These are phyloP conservation scores for Rhizopogon sp. DNA, from an alignment of 768 basidiomycete species.

Conservation along the genomic window DNA sequence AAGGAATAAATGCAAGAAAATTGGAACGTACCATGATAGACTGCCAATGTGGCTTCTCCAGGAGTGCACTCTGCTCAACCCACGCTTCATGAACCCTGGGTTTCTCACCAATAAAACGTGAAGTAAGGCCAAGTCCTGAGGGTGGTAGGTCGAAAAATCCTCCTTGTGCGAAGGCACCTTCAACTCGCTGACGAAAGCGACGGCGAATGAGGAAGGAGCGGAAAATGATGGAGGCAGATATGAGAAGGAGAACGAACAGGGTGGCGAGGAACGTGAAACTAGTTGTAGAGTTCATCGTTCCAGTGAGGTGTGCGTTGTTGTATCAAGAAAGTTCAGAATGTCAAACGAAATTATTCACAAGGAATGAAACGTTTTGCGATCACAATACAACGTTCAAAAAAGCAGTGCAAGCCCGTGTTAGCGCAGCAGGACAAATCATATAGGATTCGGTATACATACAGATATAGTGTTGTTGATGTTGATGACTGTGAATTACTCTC, in stretches of 20 bases:
- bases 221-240: conserved; percentile 60
- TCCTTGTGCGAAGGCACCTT: conserved; percentile 50
- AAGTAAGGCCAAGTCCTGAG: conserved; percentile 14
- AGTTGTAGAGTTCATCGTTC: conserved; percentile 9
- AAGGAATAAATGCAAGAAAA: not conserved
- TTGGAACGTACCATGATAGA: conserved; percentile 39
- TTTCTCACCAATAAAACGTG: conserved; percentile 39
- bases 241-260: conserved; percentile 58
- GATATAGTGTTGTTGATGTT: conserved; percentile 22
- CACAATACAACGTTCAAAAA: not conserved
- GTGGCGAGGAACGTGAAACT: conserved; percentile 74
- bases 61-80: conserved; percentile 26
- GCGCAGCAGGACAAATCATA: conserved; percentile 2
- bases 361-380: not conserved
- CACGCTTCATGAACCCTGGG: conserved; percentile 49
- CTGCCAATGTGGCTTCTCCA: conserved; percentile 32
- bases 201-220: conserved; percentile 59
- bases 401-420: conserved; percentile 4
- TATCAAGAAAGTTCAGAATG: not conserved
- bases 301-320: not conserved
- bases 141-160: conserved; percentile 34
- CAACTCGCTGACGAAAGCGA: conserved; percentile 48
- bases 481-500: conserved; percentile 1
- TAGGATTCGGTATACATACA: conserved; percentile 19
- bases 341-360: not conserved